Conservation (phyloP, 345 rosid species). For the Alliaria petiolata region DNA sequence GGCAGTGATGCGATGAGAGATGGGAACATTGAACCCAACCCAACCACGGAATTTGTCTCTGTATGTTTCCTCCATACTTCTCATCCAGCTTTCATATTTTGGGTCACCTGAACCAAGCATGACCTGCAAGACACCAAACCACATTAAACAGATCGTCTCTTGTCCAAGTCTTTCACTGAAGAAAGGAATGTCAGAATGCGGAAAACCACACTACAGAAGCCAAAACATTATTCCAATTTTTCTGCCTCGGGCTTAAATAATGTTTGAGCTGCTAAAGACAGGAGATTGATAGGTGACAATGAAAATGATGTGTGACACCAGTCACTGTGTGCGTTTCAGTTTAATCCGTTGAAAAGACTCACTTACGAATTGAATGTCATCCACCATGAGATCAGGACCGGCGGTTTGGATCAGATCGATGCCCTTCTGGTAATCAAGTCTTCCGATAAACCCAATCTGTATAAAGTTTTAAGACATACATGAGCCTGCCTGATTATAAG, state of each 20-base stretch:
- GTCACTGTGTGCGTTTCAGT: not conserved
- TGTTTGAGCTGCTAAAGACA: not conserved
- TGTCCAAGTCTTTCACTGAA: not conserved
- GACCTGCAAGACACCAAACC: slow-evolving; percentile 46
- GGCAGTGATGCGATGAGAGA: slow-evolving; percentile 92
- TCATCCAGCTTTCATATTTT: slow-evolving; percentile 86
- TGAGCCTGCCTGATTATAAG: not conserved
- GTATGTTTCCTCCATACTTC: slow-evolving; percentile 57
- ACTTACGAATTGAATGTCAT: slow-evolving; percentile 91
- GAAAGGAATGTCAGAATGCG: not conserved
- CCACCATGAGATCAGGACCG: slow-evolving; percentile 73
- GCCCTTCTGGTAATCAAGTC: slow-evolving; percentile 94
- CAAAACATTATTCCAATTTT: not conserved
- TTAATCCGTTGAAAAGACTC: slow-evolving; percentile 26
- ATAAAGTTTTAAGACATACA: not conserved
- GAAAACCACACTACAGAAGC: not conserved
- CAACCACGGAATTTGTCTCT: slow-evolving; percentile 86
- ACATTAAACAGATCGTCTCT: not conserved
- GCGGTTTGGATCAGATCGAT: slow-evolving; percentile 74
- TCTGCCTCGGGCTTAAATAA: not conserved
- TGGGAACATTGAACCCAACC: slow-evolving; percentile 93
- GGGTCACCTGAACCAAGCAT: slow-evolving; percentile 95
- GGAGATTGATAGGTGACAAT: not conserved
- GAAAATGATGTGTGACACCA: not conserved
- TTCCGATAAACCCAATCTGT: slow-evolving; percentile 95